Base-by-base conservation (phyloP, 306 rosid genomes). In the Geum urbanum region DNA sequence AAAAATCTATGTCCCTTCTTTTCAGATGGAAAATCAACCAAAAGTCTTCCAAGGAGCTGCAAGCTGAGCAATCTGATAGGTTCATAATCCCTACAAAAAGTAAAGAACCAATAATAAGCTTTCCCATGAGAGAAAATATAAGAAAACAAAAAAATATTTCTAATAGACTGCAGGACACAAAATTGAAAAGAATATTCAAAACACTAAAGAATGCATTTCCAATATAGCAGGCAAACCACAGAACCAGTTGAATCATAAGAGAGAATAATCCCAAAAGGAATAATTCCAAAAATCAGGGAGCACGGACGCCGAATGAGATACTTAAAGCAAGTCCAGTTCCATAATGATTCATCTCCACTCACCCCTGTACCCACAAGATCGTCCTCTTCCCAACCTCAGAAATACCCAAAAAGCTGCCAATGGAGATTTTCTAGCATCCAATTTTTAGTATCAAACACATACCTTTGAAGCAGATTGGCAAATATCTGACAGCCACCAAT, bases 391-490 rank as follows among this genome's bases (percentile, higher is more conserved):
- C 9, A 11, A 56, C 40, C 62, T 27, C 32, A 27, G 2, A 27
- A 27, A 27, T 27, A 56, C 62, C 62, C 62, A 10, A 56, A 22
- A 56, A 56, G 8, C 39, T 24, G n/a, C n/a, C 2, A 55, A 9
- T 22, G 35, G 53, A 50, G 39, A 39, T 68, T 50, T 35, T 53
- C 58, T 40, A 47, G 62, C 62, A 43, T 22, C 62, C 53, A 45
- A 50, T 51, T 62, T 24, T 3, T 54, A 24, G 7, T 27, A 46
- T 5, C 63, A 50, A 27, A 63, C 19, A 64, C 86, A 72, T 79
- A 94, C 98, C 97, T 86, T 81, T 84, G 96, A 78, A 94, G 97
- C 79, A 94, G 97, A 86, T 94, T 94, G 84, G 86, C 90, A 85
- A 94, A 94, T 78, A 94, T 74, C 66, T 84, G 95, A 77, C 95